Conservation (phyloP, 2,329 filamentous ascomycete species). For the Calonectria henricotiae region DNA sequence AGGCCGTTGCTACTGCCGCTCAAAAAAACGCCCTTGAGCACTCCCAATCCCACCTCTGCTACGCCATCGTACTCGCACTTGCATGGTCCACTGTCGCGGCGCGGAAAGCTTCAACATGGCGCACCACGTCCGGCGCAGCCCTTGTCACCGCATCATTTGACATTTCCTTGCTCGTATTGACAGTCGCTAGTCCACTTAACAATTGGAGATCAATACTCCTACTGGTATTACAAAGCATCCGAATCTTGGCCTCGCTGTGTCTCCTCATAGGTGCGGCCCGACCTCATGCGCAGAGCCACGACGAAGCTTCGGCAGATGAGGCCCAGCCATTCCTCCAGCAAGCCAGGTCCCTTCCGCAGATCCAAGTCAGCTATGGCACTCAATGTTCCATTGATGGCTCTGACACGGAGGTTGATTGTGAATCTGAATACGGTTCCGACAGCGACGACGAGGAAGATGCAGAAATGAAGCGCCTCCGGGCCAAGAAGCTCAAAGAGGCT, state of each 20-base stretch:
- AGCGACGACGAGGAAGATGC: slow-evolving; percentile 48
- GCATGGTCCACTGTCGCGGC: slow-evolving; percentile 14
- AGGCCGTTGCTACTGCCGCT: background rate
- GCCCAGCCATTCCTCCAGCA: slow-evolving; percentile 37
- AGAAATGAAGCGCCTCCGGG: slow-evolving; percentile 51
- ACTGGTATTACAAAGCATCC: slow-evolving; percentile 27
- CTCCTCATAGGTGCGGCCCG: slow-evolving; percentile 14
- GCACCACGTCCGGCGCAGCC: background rate
- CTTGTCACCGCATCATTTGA: slow-evolving; percentile 39
- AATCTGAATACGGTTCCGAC: slow-evolving; percentile 3
- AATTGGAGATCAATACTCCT: background rate
- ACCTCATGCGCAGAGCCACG: background rate
- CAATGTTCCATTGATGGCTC: background rate
- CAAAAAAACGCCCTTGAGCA: background rate
- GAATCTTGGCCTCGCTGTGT: slow-evolving; percentile 28
- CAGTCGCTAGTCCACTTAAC: background rate
- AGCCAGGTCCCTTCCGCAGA: background rate
- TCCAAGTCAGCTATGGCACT: slow-evolving; percentile 39
- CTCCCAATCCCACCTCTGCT: slow-evolving; percentile 4
- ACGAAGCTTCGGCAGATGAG: slow-evolving; percentile 36
- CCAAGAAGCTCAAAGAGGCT: slow-evolving; percentile 50
- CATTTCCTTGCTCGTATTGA: slow-evolving; percentile 29
- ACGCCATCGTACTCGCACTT: slow-evolving; percentile 10
- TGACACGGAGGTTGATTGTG: slow-evolving; percentile 18
- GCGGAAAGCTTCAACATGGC: background rate